phyloP scores from a whole-genome alignment of 75 land plant genomes.

The Pinus albicaulis region DNA sequence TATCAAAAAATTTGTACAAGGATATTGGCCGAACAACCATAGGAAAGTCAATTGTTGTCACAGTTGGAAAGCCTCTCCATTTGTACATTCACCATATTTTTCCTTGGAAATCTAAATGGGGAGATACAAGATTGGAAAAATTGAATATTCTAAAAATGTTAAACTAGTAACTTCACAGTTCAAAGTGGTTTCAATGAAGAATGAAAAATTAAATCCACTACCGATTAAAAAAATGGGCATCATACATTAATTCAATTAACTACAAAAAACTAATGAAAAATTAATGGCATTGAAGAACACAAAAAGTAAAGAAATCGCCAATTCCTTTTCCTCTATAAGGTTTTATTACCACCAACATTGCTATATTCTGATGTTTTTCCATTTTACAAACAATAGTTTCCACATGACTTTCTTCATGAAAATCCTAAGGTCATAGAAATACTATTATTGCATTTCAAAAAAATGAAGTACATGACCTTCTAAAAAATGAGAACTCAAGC shows the following conservation, averaged over 20 bases:
- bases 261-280: not conserved
- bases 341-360: constrained; percentile 95
- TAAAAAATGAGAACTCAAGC: not conserved
- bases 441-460: not conserved
- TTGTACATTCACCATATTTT: not conserved
- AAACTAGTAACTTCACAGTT: not conserved
- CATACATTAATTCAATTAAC: not conserved
- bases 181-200: not conserved
- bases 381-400: constrained; percentile 98
- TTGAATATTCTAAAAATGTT: not conserved
- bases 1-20: too few species aligned
- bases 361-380: constrained; percentile 91
- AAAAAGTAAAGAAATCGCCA: constrained; percentile 40
- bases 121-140: not conserved
- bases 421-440: constrained; percentile 51
- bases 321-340: constrained; percentile 93
- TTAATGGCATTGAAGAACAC: not conserved
- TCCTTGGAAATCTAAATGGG: not conserved
- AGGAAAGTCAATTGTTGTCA: too few species aligned
- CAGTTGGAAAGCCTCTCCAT: too few species aligned
- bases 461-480: not conserved
- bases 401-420: constrained; percentile 76
- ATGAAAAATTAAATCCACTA: not conserved
- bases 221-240: not conserved
- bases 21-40: too few species aligned